Conservation (phyloP, 2,329 filamentous ascomycete species). For the Neonectria sp. region DNA sequence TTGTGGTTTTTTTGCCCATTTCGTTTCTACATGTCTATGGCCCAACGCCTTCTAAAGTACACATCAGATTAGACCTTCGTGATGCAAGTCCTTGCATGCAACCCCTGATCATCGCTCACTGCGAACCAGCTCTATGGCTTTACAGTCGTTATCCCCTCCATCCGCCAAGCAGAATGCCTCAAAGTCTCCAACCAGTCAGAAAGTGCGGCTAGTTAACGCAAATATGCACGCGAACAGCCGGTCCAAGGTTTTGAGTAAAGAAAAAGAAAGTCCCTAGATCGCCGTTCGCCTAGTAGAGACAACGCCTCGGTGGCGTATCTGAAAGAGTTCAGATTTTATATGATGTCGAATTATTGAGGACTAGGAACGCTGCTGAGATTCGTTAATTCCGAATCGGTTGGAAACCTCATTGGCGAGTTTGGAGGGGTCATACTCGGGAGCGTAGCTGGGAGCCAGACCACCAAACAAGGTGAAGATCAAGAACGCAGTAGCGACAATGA, state of each 20-base stretch:
- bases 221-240: slow-evolving; percentile 46
- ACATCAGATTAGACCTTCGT: slow-evolving; percentile 59
- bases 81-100: slow-evolving; percentile 53
- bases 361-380: slow-evolving; percentile 39
- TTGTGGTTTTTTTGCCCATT: slow-evolving; percentile 46
- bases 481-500: slow-evolving; percentile 75
- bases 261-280: slow-evolving; percentile 50
- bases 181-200: slow-evolving; percentile 52
- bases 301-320: slow-evolving; percentile 40
- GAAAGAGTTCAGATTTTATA: slow-evolving; percentile 35
- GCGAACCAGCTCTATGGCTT: slow-evolving; percentile 56
- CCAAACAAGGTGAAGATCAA: slow-evolving; percentile 80
- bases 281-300: slow-evolving; percentile 50
- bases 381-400: slow-evolving; percentile 63
- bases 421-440: slow-evolving; percentile 67
- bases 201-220: slow-evolving; percentile 42
- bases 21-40: slow-evolving; percentile 60
- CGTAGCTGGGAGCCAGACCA: slow-evolving; percentile 74
- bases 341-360: slow-evolving; percentile 31
- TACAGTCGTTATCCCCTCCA: slow-evolving; percentile 50
- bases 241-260: slow-evolving; percentile 39
- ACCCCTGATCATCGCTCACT: slow-evolving; percentile 53
- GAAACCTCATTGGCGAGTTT: slow-evolving; percentile 65
- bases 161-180: slow-evolving; percentile 49
- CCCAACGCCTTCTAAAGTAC: slow-evolving; percentile 60